These are phyloP conservation scores for Calonectria ilicicola DNA, from an alignment of 2,329 filamentous ascomycete species.

Conservation along the genomic window DNA sequence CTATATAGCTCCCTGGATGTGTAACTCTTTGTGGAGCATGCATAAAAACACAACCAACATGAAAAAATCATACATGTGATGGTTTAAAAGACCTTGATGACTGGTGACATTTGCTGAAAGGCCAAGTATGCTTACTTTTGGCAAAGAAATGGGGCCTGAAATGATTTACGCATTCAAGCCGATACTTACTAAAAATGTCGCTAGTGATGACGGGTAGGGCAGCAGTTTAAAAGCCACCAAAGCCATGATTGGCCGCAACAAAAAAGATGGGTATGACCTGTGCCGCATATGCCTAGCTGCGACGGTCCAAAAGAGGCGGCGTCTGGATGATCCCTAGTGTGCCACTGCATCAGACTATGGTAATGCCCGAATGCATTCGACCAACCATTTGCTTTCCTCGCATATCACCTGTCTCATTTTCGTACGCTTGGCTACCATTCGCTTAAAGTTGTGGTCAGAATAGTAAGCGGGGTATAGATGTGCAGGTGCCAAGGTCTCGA, in stretches of 20 bases:
- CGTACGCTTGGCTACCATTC: neutral
- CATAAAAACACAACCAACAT: no score
- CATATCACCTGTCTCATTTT: neutral
- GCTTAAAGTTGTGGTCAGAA: neutral
- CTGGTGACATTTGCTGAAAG: no score
- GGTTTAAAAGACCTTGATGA: no score
- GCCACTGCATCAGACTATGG: neutral
- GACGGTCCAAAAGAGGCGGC: neutral
- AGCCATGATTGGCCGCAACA: neutral
- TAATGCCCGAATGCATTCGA: neutral
- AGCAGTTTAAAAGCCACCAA: neutral
- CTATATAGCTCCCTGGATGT: no score
- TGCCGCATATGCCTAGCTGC: neutral
- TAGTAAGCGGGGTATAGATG: neutral
- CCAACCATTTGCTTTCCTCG: neutral
- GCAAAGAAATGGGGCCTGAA: no score
- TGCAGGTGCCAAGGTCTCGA: neutral
- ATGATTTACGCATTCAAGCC: no score
- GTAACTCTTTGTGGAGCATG: no score
- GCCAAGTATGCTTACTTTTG: no score
- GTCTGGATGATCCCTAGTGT: neutral
- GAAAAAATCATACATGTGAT: no score
- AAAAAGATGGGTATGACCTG: neutral
- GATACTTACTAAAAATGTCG: neutral
- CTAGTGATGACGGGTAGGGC: neutral